phyloP scores from a whole-genome alignment of 345 rosid species.

The Salix suchowensis region DNA sequence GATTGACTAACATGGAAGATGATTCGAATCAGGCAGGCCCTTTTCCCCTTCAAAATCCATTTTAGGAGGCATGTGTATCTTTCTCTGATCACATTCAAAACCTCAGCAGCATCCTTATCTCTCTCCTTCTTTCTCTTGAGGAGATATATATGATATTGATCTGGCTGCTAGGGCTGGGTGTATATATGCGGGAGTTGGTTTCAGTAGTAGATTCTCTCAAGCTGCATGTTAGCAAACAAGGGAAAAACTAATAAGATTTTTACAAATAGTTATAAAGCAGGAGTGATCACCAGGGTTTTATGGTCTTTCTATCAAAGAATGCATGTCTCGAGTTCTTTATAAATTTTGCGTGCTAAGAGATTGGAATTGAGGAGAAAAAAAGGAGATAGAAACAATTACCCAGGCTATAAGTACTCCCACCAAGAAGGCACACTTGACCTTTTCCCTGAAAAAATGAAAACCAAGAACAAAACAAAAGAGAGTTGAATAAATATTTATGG shows the following conservation, averaged over 20 bases:
- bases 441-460: background rate
- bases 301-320: constrained; percentile 4
- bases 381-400: no score
- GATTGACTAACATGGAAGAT: background rate
- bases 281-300: background rate
- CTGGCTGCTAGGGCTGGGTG: constrained; percentile 1
- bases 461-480: background rate
- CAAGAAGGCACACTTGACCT: background rate
- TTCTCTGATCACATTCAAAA: background rate
- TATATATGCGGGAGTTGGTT: constrained; percentile 1
- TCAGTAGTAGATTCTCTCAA: constrained; percentile 21
- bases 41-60: constrained; percentile 7
- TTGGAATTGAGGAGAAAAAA: background rate
- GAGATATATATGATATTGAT: background rate
- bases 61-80: background rate
- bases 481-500: background rate
- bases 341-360: constrained; percentile 20
- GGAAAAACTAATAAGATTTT: constrained; percentile 8
- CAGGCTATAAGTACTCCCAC: constrained; percentile 20
- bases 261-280: constrained; percentile 17
- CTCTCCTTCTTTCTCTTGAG: background rate
- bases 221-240: constrained; percentile 9
- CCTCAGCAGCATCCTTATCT: constrained; percentile 10
- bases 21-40: background rate
- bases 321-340: constrained; percentile 1